phyloP scores from a whole-genome alignment of 202 grass and related monocot species.

The Elaeis oleifera region DNA sequence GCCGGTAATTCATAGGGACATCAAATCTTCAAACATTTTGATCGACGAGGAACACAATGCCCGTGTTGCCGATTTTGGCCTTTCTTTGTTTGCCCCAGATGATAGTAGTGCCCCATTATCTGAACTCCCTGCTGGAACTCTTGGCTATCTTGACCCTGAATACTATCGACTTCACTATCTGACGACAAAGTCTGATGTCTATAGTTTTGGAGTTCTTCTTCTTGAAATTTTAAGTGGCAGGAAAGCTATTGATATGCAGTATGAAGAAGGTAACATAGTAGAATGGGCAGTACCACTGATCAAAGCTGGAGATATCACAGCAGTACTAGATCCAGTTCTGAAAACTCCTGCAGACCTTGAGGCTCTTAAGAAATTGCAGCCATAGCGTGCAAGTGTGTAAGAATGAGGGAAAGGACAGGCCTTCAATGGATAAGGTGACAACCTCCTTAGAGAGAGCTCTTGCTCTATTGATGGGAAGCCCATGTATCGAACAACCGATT shows the following conservation, averaged over 20 bases:
- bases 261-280: slow-evolving; percentile 95
- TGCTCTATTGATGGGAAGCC: slow-evolving; percentile 85
- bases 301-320: slow-evolving; percentile 75
- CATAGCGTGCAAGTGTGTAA: slow-evolving; percentile 85
- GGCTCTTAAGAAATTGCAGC: slow-evolving; percentile 88
- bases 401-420: slow-evolving; percentile 93
- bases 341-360: slow-evolving; percentile 68
- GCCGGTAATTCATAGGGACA: slow-evolving; percentile 93
- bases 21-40: slow-evolving; percentile 98
- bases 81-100: slow-evolving; percentile 84
- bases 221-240: slow-evolving; percentile 89
- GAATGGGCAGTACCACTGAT: slow-evolving; percentile 92
- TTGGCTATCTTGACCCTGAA: slow-evolving; percentile 92
- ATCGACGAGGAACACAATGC: slow-evolving; percentile 98
- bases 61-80: slow-evolving; percentile 85
- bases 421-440: slow-evolving; percentile 98
- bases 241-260: slow-evolving; percentile 99
- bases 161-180: slow-evolving; percentile 96
- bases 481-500: slow-evolving; percentile 81
- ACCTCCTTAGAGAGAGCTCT: slow-evolving; percentile 86
- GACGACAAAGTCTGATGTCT: slow-evolving; percentile 96
- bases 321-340: slow-evolving; percentile 60
- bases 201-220: slow-evolving; percentile 95
- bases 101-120: slow-evolving; percentile 80
- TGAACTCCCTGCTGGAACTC: slow-evolving; percentile 83